Evolutionary conservation across 257 asterid species (phyloP).

Genomic region (Rauvolfia tetraphylla): DNA sequence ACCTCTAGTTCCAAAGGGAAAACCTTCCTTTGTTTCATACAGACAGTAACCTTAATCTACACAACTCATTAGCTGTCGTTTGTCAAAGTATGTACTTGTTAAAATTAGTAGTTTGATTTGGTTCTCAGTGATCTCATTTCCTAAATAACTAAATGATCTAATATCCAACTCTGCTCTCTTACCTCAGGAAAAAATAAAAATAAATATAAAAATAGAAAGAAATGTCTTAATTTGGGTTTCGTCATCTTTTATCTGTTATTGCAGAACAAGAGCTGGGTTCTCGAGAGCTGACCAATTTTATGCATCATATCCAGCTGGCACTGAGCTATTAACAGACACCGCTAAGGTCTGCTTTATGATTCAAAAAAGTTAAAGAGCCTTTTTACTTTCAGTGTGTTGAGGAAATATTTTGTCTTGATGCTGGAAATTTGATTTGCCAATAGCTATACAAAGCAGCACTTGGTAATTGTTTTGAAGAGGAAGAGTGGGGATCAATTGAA

Average conservation of each 20-base stretch:
- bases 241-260: constrained; percentile 14
- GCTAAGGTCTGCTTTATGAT: constrained; percentile 48
- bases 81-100: neutral
- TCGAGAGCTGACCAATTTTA: constrained; percentile 91
- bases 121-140: neutral
- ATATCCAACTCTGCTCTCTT: neutral
- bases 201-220: neutral
- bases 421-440: constrained; percentile 7
- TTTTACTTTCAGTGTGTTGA: neutral
- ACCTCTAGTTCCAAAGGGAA: neutral
- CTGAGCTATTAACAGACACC: constrained; percentile 81
- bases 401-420: neutral
- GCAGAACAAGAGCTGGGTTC: constrained; percentile 91
- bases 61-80: neutral
- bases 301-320: constrained; percentile 95
- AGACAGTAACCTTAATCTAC: neutral
- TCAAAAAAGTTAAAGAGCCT: neutral
- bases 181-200: neutral
- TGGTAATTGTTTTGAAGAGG: constrained; percentile 74
- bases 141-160: neutral
- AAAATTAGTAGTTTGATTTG: neutral
- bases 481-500: constrained; percentile 95
- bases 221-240: constrained; percentile 10
- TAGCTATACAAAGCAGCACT: constrained; percentile 82
- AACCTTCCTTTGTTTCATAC: neutral